A percentile compares a stretch with the other conserved stretches of the same genome.
Conservation (phyloP, 2,329 filamentous ascomycete genomes). For the Diaporthe longicolla region DNA sequence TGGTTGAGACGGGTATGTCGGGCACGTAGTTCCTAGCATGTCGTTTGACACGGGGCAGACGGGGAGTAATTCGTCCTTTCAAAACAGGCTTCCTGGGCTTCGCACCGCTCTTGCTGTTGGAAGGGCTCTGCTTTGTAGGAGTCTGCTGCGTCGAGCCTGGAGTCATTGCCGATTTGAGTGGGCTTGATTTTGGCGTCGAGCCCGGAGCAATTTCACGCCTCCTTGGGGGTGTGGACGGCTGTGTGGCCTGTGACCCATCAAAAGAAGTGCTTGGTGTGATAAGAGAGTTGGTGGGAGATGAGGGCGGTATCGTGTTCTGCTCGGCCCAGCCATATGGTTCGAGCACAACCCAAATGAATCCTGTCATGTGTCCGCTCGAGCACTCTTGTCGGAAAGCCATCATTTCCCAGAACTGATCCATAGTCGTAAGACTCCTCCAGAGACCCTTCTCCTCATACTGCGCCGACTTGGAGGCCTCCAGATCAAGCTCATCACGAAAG, state of each 20-base stretch:
- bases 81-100: constrained; percentile 65
- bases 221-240: constrained; percentile 52
- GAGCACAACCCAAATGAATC: constrained; percentile 94
- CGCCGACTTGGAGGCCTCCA: constrained; percentile 76
- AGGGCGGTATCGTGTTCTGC: constrained; percentile 41
- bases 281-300: constrained; percentile 40
- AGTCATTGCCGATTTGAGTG: constrained; percentile 45
- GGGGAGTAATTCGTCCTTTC: constrained; percentile 72
- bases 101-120: constrained; percentile 42
- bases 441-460: constrained; percentile 71
- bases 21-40: constrained; percentile 64
- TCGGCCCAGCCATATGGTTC: constrained; percentile 60
- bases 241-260: constrained; percentile 42
- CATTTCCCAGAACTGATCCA: constrained; percentile 98
- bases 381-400: constrained; percentile 98
- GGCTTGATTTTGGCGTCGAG: constrained; percentile 47
- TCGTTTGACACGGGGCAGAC: constrained; percentile 76
- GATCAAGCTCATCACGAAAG: constrained; percentile 90
- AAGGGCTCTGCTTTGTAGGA: constrained; percentile 43
- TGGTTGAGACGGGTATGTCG: constrained; percentile 65
- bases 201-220: constrained; percentile 43
- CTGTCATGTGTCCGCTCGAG: constrained; percentile 90
- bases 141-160: constrained; percentile 53
- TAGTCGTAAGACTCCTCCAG: constrained; percentile 86
- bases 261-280: constrained; percentile 51